Percentiles rank a stretch among this genome's conserved stretches.
These are phyloP conservation scores for Ganoderma resinaceum DNA, from an alignment of 1,284 basidiomycete genomes.

Conservation along the genomic window DNA sequence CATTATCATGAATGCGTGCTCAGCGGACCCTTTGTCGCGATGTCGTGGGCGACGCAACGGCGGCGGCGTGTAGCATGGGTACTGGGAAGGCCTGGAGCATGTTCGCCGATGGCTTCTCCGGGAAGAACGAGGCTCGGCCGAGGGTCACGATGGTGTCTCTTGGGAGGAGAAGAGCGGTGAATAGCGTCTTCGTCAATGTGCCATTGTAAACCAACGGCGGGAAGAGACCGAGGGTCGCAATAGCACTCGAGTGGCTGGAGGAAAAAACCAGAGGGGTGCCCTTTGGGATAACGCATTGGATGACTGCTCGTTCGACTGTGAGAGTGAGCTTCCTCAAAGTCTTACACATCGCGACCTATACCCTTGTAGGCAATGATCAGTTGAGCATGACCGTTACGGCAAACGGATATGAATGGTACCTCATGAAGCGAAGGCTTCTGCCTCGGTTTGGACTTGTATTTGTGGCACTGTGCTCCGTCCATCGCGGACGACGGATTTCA, in stretches of 20 bases:
- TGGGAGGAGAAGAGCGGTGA: background rate
- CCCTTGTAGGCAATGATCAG: background rate
- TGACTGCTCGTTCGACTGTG: background rate
- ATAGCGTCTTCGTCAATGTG: background rate
- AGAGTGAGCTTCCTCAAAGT: background rate
- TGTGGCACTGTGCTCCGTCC: background rate
- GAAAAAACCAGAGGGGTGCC: background rate
- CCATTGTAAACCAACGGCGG: background rate
- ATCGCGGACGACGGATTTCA: background rate
- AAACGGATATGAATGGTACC: background rate
- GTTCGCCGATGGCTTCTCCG: background rate
- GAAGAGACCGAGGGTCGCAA: background rate
- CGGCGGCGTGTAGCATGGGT: background rate
- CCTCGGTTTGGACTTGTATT: background rate
- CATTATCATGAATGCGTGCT: background rate
- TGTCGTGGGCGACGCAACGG: background rate
- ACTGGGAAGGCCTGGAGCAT: background rate
- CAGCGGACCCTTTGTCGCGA: background rate
- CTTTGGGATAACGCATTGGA: background rate
- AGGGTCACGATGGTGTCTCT: background rate
- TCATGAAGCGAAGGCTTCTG: background rate
- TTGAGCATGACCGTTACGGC: background rate
- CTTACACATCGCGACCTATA: background rate
- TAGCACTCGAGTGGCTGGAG: background rate
- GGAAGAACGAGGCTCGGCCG: background rate